Evolutionary conservation across 345 rosid species (phyloP), one percentile per base, ranked within the genome.

Genomic region (Luvunga scandens): DNA sequence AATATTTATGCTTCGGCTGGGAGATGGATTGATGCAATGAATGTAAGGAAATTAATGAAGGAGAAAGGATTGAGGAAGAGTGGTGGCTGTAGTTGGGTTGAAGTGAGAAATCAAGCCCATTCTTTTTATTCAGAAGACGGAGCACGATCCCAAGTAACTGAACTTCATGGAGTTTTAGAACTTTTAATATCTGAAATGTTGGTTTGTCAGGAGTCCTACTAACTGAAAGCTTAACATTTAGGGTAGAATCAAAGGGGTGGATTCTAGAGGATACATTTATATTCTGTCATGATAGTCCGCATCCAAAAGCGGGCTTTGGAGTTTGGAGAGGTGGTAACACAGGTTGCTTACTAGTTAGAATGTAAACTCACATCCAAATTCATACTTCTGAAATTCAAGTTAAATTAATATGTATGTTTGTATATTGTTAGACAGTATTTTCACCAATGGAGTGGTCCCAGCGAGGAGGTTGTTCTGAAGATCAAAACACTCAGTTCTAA

Each of bases 1-100:
- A 90, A 90, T 75, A 78, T 90, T n/a, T 85, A 87, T 64, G 92
- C 91, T 62, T 87, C 91, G 24, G 84, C 86, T 42, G 90, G 91
- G 69, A 85, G 85, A 75, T 88, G 94, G 94, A 62, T 13, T 34
- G 89, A 89, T 75, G 92, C 81, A 60, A 50, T 82, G 73, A 81
- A 81, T 4, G 72, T 89, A 27, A 70, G 94, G 84, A 87, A 83
- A 60, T 27, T 89, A 74, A 87, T 90, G 91, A 86, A 57, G 71
- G 85, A 83, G 66, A 88, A 84, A 34, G 89, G 90, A 21, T 71
- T 88, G 86, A 89, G 80, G 78, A 90, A 89, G 85, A 84, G 39
- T 16, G 81, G 73, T 0, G 92, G 92, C 30, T 88, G 82, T 75
- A 88, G 91, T 74, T 90, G 92, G 94, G 63, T 88, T 45, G 90